phyloP scores from a whole-genome alignment of 2,329 filamentous ascomycete species.

The Bisporella sp. region DNA sequence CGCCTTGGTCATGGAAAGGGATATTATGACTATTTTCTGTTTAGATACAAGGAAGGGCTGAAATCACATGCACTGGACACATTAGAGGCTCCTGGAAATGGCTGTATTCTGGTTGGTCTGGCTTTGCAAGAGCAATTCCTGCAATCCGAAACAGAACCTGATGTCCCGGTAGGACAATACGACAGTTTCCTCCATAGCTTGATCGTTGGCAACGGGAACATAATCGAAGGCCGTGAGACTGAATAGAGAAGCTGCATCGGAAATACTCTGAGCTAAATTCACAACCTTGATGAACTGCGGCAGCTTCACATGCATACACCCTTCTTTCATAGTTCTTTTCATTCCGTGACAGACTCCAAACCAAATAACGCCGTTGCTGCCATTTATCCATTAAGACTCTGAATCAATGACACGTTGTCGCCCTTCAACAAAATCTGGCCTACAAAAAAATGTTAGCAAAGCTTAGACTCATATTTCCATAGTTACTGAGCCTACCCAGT shows the following conservation, averaged over 20 bases:
- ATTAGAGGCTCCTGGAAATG: slow-evolving; percentile 53
- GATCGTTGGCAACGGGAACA: slow-evolving; percentile 62
- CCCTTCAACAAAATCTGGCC: slow-evolving; percentile 62
- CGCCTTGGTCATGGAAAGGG: slow-evolving; percentile 91
- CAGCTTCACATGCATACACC: too few species aligned
- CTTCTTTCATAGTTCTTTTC: too few species aligned
- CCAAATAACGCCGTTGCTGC: slow-evolving; percentile 8
- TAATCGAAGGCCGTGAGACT: slow-evolving; percentile 32
- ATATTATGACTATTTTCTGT: slow-evolving; percentile 92
- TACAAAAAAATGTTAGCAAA: slow-evolving; percentile 25
- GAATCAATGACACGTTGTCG: slow-evolving; percentile 60
- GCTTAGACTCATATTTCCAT: not conserved
- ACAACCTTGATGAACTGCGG: not conserved
- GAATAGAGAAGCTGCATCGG: slow-evolving; percentile 4
- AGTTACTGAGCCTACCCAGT: slow-evolving; percentile 56
- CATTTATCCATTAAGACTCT: slow-evolving; percentile 31
- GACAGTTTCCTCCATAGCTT: slow-evolving; percentile 78
- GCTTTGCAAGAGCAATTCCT: slow-evolving; percentile 83
- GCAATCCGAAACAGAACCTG: slow-evolving; percentile 44
- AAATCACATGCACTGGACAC: slow-evolving; percentile 22
- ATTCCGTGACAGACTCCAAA: slow-evolving; percentile 1
- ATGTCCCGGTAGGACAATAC: slow-evolving; percentile 66
- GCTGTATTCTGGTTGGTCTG: slow-evolving; percentile 61
- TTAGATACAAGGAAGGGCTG: slow-evolving; percentile 54
- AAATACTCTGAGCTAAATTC: too few species aligned